These are phyloP conservation scores for Porphyra umbilicalis DNA, from an alignment of 31 red algal genomes.

Conservation along the genomic window DNA sequence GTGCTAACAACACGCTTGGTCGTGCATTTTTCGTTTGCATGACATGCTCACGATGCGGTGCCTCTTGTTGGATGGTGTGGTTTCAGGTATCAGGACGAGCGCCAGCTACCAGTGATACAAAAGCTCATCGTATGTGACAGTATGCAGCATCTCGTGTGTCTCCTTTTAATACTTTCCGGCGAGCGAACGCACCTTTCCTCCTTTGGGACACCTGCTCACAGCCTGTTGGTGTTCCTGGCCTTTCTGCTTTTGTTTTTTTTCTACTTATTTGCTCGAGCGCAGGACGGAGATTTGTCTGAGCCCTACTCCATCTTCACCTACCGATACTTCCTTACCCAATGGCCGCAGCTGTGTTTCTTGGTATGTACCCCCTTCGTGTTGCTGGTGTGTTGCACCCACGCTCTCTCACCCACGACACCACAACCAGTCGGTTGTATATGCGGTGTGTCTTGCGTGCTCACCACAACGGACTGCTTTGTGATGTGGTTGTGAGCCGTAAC, in stretches of 20 bases:
- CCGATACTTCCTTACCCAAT: slow-evolving; percentile 94
- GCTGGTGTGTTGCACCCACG: not conserved
- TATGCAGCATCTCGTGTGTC: too few species aligned
- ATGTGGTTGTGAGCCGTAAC: too few species aligned
- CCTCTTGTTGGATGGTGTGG: slow-evolving; percentile 2
- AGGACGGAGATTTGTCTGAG: slow-evolving; percentile 83
- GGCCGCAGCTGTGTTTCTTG: slow-evolving; percentile 84
- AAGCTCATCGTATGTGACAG: slow-evolving; percentile 30
- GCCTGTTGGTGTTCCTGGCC: too few species aligned
- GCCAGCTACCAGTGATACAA: slow-evolving; percentile 56
- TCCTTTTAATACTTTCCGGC: too few species aligned
- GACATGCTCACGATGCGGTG: not conserved
- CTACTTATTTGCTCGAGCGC: not conserved
- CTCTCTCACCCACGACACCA: too few species aligned
- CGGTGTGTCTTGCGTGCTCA: too few species aligned
- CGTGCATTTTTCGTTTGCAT: not conserved
- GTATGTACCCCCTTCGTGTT: not conserved
- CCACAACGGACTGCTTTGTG: too few species aligned
- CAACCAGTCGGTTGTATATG: too few species aligned
- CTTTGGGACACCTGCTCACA: too few species aligned
- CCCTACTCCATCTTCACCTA: slow-evolving; percentile 99
- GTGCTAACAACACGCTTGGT: too few species aligned
- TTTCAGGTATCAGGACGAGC: slow-evolving; percentile 60
- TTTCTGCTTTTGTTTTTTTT: too few species aligned
- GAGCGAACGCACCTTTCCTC: too few species aligned